Conservation (phyloP, 2,329 filamentous ascomycete genomes). For the Pseudocercospora ulei region DNA sequence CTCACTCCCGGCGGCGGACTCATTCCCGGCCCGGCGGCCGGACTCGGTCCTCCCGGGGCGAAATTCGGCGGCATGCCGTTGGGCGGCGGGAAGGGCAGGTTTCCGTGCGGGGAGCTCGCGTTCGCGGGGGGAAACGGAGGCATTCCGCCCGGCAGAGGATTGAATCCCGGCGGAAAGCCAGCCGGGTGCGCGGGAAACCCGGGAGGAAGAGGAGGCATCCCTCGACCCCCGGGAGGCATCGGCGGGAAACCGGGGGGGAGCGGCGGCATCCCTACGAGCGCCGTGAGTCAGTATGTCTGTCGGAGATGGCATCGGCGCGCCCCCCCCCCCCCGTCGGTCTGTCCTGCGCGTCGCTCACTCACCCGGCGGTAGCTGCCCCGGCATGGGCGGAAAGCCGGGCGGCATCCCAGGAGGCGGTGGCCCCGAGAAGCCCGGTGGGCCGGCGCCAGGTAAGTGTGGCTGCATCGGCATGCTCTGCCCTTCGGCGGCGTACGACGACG, state of each 20-base stretch:
- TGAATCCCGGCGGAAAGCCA: conserved; percentile 33
- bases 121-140: conserved; percentile 32
- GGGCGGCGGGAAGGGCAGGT: conserved; percentile 34
- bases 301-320: too few species aligned
- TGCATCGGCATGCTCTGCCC: conserved; percentile 63
- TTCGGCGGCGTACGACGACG: conserved; percentile 86
- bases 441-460: conserved; percentile 48
- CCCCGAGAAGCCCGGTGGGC: conserved; percentile 24
- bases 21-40: conserved; percentile 14
- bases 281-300: conserved; percentile 7
- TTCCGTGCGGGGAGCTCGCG: conserved; percentile 18
- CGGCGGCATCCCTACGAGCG: conserved; percentile 20
- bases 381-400: conserved; percentile 24
- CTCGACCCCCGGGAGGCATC: conserved; percentile 22
- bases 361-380: conserved; percentile 24
- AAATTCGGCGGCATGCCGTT: conserved; percentile 18
- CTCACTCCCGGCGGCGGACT: conserved; percentile 19
- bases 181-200: conserved; percentile 35
- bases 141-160: conserved; percentile 30
- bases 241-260: conserved; percentile 24
- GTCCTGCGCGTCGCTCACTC: conserved; percentile 3
- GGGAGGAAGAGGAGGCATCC: conserved; percentile 31
- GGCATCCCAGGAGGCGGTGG: conserved; percentile 32
- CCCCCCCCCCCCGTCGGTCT: too few species aligned
- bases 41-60: conserved; percentile 20